Conservation (phyloP, 2,329 filamentous ascomycete genomes). For the Neodidymelliopsis sp. region DNA sequence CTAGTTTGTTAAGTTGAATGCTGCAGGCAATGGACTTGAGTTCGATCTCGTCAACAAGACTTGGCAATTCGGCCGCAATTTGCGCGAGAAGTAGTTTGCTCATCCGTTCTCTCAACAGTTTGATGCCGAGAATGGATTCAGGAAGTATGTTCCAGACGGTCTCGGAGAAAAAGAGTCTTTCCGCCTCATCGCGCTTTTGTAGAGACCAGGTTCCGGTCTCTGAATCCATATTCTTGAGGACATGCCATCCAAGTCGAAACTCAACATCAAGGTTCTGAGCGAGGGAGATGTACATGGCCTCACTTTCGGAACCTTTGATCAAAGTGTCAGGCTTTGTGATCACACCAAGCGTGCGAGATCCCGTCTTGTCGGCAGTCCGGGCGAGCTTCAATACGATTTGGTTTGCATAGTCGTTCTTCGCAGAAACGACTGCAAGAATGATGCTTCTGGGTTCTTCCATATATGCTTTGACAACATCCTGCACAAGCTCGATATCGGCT, state of each 20-base stretch:
- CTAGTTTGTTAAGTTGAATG: constrained; percentile 25
- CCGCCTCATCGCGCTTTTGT: constrained; percentile 34
- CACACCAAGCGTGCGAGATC: constrained; percentile 1
- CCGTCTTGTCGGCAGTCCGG: constrained; percentile 3
- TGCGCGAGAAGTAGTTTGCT: constrained; percentile 43
- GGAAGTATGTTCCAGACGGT: constrained; percentile 29
- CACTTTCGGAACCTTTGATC: constrained; percentile 31
- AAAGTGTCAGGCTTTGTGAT: constrained; percentile 53
- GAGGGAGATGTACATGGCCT: constrained; percentile 32
- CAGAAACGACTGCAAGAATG: constrained; percentile 56
- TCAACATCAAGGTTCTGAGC: constrained; percentile 43
- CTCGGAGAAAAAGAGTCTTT: constrained; percentile 34
- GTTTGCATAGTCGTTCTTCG: constrained; percentile 51
- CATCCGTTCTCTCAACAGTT: constrained; percentile 35
- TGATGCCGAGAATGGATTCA: constrained; percentile 38
- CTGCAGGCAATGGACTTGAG: constrained; percentile 22
- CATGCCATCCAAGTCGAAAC: constrained; percentile 49
- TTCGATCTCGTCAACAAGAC: constrained; percentile 28
- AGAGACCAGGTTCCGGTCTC: constrained; percentile 23
- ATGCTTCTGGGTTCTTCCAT: constrained; percentile 54
- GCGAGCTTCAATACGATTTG: constrained; percentile 47
- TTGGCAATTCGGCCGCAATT: constrained; percentile 39
- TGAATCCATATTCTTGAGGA: constrained; percentile 46
- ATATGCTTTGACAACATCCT: constrained; percentile 54
- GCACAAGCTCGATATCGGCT: constrained; percentile 56